Evolutionary conservation across 805 yeast genomes (phyloP).

Genomic region (Sugiyamaella boreocaroliniensis): DNA sequence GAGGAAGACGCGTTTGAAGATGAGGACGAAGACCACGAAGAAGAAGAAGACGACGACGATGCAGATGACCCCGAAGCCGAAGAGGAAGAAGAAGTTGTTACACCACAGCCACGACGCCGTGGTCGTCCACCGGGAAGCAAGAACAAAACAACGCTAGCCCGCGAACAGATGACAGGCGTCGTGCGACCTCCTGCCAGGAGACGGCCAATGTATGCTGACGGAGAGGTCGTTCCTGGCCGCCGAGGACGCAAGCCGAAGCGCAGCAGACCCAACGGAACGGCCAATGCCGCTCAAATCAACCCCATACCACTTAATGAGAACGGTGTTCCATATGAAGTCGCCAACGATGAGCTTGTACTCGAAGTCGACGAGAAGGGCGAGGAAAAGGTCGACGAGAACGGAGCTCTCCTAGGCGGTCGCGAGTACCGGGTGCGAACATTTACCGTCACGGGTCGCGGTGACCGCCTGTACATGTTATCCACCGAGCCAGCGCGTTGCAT

Average conservation of each 20-base stretch:
- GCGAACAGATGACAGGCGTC: constrained; percentile 12
- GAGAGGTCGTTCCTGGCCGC: constrained; percentile 12
- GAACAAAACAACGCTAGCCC: constrained; percentile 21
- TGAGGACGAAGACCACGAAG: constrained; percentile 12
- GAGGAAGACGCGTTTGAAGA: constrained; percentile 23
- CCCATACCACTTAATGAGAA: constrained; percentile 52
- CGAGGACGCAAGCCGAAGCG: constrained; percentile 4
- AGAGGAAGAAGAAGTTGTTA: constrained; percentile 17
- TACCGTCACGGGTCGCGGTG: constrained; percentile 50
- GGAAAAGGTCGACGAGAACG: constrained; percentile 59
- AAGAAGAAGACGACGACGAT: constrained; percentile 23
- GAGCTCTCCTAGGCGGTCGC: constrained; percentile 65
- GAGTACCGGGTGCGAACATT: constrained; percentile 52
- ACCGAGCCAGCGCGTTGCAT: constrained; percentile 95
- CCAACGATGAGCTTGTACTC: constrained; percentile 70
- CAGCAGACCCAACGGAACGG: constrained; percentile 7
- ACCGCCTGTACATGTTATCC: constrained; percentile 75
- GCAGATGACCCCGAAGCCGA: constrained; percentile 17
- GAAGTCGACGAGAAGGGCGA: constrained; percentile 77
- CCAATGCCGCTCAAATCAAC: constrained; percentile 14
- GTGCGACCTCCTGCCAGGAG: background rate
- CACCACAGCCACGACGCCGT: constrained; percentile 22
- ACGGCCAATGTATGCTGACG: constrained; percentile 9
- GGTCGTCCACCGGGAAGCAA: constrained; percentile 32
- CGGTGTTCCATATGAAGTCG: constrained; percentile 58